Conservation (phyloP, 2,329 filamentous ascomycete genomes). For the Sarocladiaceae sp. region DNA sequence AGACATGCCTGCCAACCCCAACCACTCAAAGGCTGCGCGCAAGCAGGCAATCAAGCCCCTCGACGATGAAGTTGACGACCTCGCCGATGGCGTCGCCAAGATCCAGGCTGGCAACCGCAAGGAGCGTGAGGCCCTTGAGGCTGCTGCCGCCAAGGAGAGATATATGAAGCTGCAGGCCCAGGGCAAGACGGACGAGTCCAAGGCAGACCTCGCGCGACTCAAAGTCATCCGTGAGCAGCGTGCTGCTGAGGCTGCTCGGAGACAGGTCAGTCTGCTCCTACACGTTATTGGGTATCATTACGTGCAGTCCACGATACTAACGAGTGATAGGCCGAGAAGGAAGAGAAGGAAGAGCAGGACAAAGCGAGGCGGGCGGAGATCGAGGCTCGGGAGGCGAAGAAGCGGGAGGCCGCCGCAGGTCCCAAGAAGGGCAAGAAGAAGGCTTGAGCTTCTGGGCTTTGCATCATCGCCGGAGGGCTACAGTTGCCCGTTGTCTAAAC, state of each 20-base stretch:
- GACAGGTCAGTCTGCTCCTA: constrained; percentile 53
- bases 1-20: constrained; percentile 81
- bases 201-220: constrained; percentile 79
- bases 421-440: constrained; percentile 44
- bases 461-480: neutral
- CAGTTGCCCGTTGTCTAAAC: neutral
- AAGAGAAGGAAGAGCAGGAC: constrained; percentile 48
- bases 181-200: constrained; percentile 94
- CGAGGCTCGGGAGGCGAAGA: constrained; percentile 50
- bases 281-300: neutral
- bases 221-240: constrained; percentile 78
- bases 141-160: constrained; percentile 79
- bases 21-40: constrained; percentile 73
- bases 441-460: constrained; percentile 21
- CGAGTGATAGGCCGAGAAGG: constrained; percentile 48
- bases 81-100: constrained; percentile 50
- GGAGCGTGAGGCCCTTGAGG: constrained; percentile 71
- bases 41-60: constrained; percentile 38
- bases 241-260: constrained; percentile 73
- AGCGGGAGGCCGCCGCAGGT: constrained; percentile 45
- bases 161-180: constrained; percentile 89
- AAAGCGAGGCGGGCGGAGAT: constrained; percentile 42
- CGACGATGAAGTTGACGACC: constrained; percentile 35
- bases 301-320: constrained; percentile 15
- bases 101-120: constrained; percentile 33